A percentile compares a stretch with the other conserved stretches of the same genome.
Conservation (phyloP, 2,329 filamentous ascomycete genomes). For the Dothistroma pini region DNA sequence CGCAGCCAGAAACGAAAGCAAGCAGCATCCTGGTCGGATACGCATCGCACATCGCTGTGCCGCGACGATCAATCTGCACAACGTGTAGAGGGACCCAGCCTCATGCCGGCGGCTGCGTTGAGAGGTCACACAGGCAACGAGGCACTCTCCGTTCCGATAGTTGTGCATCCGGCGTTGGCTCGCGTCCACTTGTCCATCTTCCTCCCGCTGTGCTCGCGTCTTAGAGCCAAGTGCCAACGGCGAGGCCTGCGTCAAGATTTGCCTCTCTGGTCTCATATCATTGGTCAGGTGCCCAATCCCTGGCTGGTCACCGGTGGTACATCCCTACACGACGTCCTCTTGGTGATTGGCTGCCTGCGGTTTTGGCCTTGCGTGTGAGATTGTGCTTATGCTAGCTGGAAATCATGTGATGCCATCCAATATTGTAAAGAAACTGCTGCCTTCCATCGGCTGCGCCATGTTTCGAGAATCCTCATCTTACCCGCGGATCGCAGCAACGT, state of each 20-base stretch:
- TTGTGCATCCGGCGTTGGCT: background rate
- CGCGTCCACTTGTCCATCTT: background rate
- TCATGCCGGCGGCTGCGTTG: slow-evolving; percentile 5
- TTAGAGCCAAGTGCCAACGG: slow-evolving; percentile 1
- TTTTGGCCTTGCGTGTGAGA: slow-evolving; percentile 4
- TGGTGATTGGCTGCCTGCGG: slow-evolving; percentile 10
- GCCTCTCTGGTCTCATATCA: background rate
- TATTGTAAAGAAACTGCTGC: slow-evolving; percentile 14
- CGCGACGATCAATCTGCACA: slow-evolving; percentile 8
- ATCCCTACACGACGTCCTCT: slow-evolving; percentile 4
- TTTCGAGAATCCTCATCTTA: slow-evolving; percentile 14
- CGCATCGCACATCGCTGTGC: slow-evolving; percentile 5
- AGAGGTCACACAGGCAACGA: slow-evolving; percentile 2
- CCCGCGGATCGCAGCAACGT: slow-evolving; percentile 5
- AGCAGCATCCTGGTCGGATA: slow-evolving; percentile 1
- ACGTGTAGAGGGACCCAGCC: slow-evolving; percentile 6
- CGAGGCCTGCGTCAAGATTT: slow-evolving; percentile 11
- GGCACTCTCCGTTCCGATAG: slow-evolving; percentile 3
- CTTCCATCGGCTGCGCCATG: slow-evolving; percentile 8
- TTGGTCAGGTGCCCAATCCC: background rate
- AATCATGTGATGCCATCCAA: slow-evolving; percentile 15
- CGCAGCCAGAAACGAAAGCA: slow-evolving; percentile 3
- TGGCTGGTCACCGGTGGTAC: slow-evolving; percentile 14
- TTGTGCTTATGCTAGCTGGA: slow-evolving; percentile 2
- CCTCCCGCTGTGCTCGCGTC: background rate